Conservation (phyloP, 306 rosid genomes). For the Rosa persica region DNA sequence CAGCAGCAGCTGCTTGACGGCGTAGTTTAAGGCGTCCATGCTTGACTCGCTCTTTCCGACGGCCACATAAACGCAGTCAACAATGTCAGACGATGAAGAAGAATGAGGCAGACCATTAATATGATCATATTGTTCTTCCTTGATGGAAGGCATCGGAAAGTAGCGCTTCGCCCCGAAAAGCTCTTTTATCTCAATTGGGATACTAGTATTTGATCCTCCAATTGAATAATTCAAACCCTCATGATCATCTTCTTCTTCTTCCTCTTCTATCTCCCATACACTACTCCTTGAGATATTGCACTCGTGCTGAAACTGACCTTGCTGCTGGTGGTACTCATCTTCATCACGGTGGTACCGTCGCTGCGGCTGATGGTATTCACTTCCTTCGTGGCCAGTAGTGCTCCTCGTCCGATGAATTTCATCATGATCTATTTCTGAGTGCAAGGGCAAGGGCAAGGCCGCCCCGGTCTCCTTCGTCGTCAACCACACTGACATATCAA, state of each 20-base stretch:
- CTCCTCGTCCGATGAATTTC: background rate
- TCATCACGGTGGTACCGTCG: background rate
- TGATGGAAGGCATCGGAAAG: slow-evolving; percentile 41
- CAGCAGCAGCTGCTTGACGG: slow-evolving; percentile 20
- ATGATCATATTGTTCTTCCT: slow-evolving; percentile 36
- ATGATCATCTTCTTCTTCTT: slow-evolving; percentile 11
- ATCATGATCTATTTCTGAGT: background rate
- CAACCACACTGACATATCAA: background rate
- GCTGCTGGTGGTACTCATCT: slow-evolving; percentile 3
- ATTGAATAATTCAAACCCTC: background rate
- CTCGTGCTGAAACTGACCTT: slow-evolving; percentile 1
- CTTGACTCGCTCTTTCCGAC: slow-evolving; percentile 61
- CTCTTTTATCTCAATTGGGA: slow-evolving; percentile 20
- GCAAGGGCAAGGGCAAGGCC: background rate
- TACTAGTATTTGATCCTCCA: background rate
- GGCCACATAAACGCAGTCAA: slow-evolving; percentile 61
- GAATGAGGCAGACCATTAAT: background rate
- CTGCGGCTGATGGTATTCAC: background rate
- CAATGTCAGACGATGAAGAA: background rate
- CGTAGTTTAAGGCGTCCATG: slow-evolving; percentile 56
- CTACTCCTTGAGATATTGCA: slow-evolving; percentile 18
- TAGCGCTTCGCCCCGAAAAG: slow-evolving; percentile 24
- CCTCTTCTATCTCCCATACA: slow-evolving; percentile 73
- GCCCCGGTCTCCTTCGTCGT: background rate
- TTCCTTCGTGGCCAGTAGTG: background rate